Base-by-base conservation (phyloP, 768 basidiomycete species). In the Trametes meyenii region DNA sequence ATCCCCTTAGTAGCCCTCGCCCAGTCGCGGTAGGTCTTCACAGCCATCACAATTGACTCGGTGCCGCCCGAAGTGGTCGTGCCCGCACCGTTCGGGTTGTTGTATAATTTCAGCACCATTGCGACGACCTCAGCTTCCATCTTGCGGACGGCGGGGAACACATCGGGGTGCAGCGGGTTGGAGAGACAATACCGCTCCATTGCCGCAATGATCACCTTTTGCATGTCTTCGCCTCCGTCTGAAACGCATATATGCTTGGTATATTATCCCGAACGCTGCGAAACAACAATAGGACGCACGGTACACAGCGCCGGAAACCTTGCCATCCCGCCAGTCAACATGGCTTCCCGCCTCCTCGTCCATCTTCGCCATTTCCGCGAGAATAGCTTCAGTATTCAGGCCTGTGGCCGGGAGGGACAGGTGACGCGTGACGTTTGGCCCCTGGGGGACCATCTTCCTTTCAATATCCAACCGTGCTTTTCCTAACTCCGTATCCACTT, bases 41-140 rank as follows among this genome's bases (percentile, higher is more conserved):
- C 82, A 2, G 94, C 87, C 94, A 98, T 95, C 50, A 99, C 79
- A 67, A 98, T 98, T 21, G 90, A 92, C 72, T 99, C 96, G 0
- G 96, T 99, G 6, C 96, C 96, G 14, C 96, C 96, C 0, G 90
- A 90, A 1, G 96, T 99, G 74, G 96, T 98, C 6, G 87, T 88
- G 13, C 96, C 96, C 12, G 94, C 92, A 16, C 94, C 94, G 50
- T 83, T 77, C 1, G 94, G 90, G 64, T 89, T 87, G 70, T 92
- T 87, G 77, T 90, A 98, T 80, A 96, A 79, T 59, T 83, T 82
- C 49, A 96, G 79, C 62, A 88, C 90, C 89, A 94, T 94, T 11
- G 90, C 80, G 45, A 96, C 93, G 26, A 96, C 84, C 70, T 98
- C 96, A 16, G 94, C 92, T 69, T 99, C 96, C 96, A 99, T 99